Evolutionary conservation across 805 yeast species (phyloP), one percentile per base, ranked within the genome.

Genomic region (Lipomyces mesembrius): DNA sequence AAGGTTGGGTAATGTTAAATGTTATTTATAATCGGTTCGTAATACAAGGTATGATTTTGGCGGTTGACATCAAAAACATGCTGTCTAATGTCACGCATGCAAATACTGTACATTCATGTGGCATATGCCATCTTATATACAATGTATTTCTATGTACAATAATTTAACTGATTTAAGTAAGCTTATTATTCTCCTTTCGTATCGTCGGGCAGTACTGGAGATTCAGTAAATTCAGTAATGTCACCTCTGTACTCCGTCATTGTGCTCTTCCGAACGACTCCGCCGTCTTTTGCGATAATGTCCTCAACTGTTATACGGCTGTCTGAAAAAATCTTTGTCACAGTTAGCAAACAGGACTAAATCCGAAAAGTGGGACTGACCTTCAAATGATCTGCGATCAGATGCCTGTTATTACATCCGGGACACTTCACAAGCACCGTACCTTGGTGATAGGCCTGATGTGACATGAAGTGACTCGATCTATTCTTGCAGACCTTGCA

Each of bases 341-440:
- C 17, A 8, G 17, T 43, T 14, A 32, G 52, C 34, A 17, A n/a
- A 35, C 7, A 14, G n/a, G n/a, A 22, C 17, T 12, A 39, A 29
- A n/a, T 20, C 9, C 8, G 57, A 34, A 5, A 6, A 43, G 27
- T 9, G 4, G 49, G 11, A 76, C 81, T 61, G 71, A 80, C 83
- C 75, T 86, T 88, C 66, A 89, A 78, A 75, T 89, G 93, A 76
- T 94, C 98, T 0, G 98, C 97, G 53, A 94, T 93, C 75, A 94
- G 79, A 76, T 94, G 98, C 71, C 97, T 85, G 74, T 85, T 88
- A 71, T 88, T 83, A 77, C 98, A 94, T 17, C 92, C 90, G 0
- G 98, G 98, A 76, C 98, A 94, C 74, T 91, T 92, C 29, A 94
- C 89, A 60, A 92, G 79, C 2, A 94, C 97, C 0, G 97, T 88